These are phyloP conservation scores for Quercus lobata DNA, from an alignment of 331 rosid species.

Conservation along the genomic window DNA sequence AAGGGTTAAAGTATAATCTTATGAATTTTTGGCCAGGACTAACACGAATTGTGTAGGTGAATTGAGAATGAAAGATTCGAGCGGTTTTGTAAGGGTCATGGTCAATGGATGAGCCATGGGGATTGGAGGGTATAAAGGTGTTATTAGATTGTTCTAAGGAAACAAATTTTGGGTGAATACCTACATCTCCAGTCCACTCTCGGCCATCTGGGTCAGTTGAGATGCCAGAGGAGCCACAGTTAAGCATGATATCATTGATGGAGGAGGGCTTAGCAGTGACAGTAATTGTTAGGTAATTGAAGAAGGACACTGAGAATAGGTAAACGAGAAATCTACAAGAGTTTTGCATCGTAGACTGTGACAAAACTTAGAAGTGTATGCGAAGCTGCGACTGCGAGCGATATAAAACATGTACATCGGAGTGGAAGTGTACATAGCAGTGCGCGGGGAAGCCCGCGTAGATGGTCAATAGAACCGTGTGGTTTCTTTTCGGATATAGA, in stretches of 20 bases:
- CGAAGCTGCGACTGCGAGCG: too few relatives aligned
- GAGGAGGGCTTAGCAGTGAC: neutral
- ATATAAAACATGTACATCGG: too few relatives aligned
- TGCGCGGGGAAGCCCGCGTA: too few relatives aligned
- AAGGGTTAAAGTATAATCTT: slow-evolving; percentile 47
- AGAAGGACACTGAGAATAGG: neutral
- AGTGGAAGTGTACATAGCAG: too few relatives aligned
- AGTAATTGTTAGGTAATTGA: neutral
- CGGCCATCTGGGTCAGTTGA: neutral
- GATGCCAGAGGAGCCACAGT: slow-evolving; percentile 15
- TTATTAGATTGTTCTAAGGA: neutral
- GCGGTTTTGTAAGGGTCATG: slow-evolving; percentile 17
- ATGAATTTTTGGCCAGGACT: slow-evolving; percentile 47
- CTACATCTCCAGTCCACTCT: neutral
- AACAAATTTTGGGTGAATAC: neutral
- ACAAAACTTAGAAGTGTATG: too few relatives aligned
- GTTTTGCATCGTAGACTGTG: neutral
- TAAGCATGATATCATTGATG: neutral
- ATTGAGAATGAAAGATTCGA: slow-evolving; percentile 26
- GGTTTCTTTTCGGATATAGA: too few relatives aligned
- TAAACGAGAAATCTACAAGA: neutral
- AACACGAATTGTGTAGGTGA: slow-evolving; percentile 43
- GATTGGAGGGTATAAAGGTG: neutral
- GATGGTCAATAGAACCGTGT: too few relatives aligned
- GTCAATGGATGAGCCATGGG: neutral